Percentiles rank a stretch among this genome's conserved stretches.
phyloP scores from a whole-genome alignment of 805 yeast species.

The Candida orba region DNA sequence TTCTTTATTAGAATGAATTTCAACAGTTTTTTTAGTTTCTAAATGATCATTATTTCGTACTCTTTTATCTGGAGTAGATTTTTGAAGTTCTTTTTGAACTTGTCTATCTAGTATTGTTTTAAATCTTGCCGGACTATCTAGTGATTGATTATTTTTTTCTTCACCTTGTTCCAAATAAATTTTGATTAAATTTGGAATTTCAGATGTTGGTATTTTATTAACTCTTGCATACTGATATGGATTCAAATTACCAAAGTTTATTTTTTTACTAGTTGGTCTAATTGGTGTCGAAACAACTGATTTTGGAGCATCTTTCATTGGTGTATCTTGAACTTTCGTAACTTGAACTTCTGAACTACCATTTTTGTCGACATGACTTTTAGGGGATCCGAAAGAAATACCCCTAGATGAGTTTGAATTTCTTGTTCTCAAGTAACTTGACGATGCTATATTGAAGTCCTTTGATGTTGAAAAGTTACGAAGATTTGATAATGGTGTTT shows the following conservation, averaged over 20 bases:
- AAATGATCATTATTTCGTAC: conserved; percentile 13
- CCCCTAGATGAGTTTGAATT: conserved; percentile 6
- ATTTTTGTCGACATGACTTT: conserved; percentile 2
- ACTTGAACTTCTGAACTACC: conserved; percentile 18
- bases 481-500: not conserved
- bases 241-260: conserved; percentile 31
- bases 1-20: conserved; percentile 14
- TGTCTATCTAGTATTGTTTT: conserved; percentile 16
- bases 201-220: conserved; percentile 29
- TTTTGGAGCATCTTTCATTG: conserved; percentile 15
- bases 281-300: not conserved
- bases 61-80: conserved; percentile 7
- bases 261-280: not conserved
- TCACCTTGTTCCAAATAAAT: conserved; percentile 30
- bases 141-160: conserved; percentile 22
- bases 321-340: conserved; percentile 15
- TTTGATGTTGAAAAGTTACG: no score
- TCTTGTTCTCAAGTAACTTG: no score
- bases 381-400: conserved; percentile 30
- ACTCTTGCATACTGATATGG: conserved; percentile 33
- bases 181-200: conserved; percentile 30
- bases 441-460: no score
- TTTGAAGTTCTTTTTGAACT: conserved; percentile 22
- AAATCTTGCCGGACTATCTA: conserved; percentile 21
- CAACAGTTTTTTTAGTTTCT: conserved; percentile 4